Base-by-base conservation (phyloP, 805 yeast genomes). In the Schwanniomyces sp. region DNA sequence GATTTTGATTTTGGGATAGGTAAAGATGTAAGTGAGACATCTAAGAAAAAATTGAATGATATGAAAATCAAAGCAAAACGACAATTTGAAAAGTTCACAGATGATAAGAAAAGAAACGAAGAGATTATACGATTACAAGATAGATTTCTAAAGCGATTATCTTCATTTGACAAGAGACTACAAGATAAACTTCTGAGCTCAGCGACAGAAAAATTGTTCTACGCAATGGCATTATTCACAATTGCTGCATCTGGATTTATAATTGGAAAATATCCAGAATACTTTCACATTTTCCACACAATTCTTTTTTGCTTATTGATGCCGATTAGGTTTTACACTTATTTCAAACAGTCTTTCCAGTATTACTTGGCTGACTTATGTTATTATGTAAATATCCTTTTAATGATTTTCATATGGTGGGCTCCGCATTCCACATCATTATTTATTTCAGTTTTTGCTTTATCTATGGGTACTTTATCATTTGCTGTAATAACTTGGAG, bases 401-500 rank as follows among this genome's bases (percentile, higher is more conserved):
- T 88, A 42, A 57, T 91, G 55, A 52, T 82, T 1, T 92, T 81
- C 60, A 76, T 92, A 28, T 92, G 98, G 98, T 72, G 82, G 5
- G 82, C 84, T 52, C 97, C 99, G 0, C 59, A 74, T 29, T 88
- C 96, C 2, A 74, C 76, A 34, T 79, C 84, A 55, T 72, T 92
- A 21, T 92, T 86, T 67, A 81, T 88, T 12, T 79, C 92, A 2
- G 90, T 95, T 54, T 91, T 88, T 66, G 86, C 96, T 8, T 81
- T 92, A 50, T 79, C 94, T 1, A 84, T 86, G 70, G 99, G 98
- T 1, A 89, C 97, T 0, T 69, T 92, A 47, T 80, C 96, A 5
- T 91, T 89, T 79, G 97, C 97, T 0, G 96, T 92, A 18, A 84
- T 92, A 39, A 88, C 97, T 0, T 92, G 98, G 99, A 77, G 96